These are phyloP conservation scores for Epichloe brachyelytri DNA, from an alignment of 2,329 filamentous ascomycete genomes.

Conservation along the genomic window DNA sequence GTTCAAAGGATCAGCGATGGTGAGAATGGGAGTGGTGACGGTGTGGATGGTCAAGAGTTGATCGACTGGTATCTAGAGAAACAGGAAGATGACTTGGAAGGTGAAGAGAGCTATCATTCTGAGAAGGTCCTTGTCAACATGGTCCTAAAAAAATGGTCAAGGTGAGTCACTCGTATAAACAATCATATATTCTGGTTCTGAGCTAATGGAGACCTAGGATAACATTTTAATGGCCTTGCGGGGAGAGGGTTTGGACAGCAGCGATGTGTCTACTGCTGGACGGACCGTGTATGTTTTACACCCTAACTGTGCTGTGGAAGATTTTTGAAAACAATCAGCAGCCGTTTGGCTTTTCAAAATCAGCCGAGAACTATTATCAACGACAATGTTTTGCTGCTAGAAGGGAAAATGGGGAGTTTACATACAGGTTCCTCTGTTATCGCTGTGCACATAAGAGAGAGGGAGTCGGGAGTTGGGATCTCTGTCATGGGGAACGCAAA, in stretches of 20 bases:
- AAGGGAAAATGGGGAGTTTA: too few relatives aligned
- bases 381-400: neutral
- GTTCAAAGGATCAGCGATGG: conserved; percentile 76
- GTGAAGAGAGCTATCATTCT: conserved; percentile 65
- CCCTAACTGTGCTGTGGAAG: conserved; percentile 81
- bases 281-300: conserved; percentile 73
- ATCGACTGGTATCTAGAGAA: conserved; percentile 87
- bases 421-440: too few relatives aligned
- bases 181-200: neutral
- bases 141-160: conserved; percentile 94
- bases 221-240: conserved; percentile 77
- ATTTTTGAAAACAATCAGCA: conserved; percentile 22
- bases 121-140: conserved; percentile 65
- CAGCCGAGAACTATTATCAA: neutral
- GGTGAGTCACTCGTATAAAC: conserved; percentile 37
- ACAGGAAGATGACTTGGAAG: conserved; percentile 69
- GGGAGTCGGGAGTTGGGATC: too few relatives aligned
- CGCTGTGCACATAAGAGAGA: neutral
- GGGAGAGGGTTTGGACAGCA: conserved; percentile 42
- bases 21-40: conserved; percentile 62
- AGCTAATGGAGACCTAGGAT: conserved; percentile 43
- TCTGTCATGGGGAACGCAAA: too few relatives aligned
- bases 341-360: neutral
- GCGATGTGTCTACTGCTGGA: conserved; percentile 26
- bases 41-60: conserved; percentile 71